A percentile compares a stretch with the other conserved stretches of the same genome.
Conservation (phyloP, 495 filamentous ascomycete species). For the Hypoxylon rickii region DNA sequence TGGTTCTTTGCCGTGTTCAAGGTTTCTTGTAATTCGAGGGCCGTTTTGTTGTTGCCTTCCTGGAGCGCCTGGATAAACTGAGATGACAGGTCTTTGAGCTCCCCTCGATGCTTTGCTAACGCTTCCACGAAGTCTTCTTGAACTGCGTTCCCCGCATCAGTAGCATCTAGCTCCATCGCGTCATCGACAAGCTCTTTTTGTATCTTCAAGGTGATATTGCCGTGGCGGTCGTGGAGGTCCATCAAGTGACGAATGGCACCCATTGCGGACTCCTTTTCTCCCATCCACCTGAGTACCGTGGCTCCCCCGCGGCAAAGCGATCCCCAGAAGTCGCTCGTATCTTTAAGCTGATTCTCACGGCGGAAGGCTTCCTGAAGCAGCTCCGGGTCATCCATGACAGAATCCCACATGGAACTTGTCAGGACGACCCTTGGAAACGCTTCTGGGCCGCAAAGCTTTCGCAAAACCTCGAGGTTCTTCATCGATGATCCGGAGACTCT, state of each 20-base stretch:
- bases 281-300: conserved; percentile 17
- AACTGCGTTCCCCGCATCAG: conserved; percentile 14
- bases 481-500: conserved; percentile 44
- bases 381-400: conserved; percentile 4
- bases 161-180: conserved; percentile 28
- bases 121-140: neutral
- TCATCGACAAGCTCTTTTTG: conserved; percentile 16
- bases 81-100: neutral
- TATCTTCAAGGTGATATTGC: conserved; percentile 14
- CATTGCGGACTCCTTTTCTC: conserved; percentile 24
- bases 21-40: conserved; percentile 14
- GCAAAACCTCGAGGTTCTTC: conserved; percentile 49
- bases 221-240: conserved; percentile 28
- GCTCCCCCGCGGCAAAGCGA: conserved; percentile 17
- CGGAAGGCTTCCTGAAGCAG: conserved; percentile 13
- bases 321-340: conserved; percentile 42
- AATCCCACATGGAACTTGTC: conserved; percentile 51
- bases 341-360: conserved; percentile 40
- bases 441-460: conserved; percentile 46
- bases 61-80: neutral
- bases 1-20: neutral
- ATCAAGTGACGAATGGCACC: conserved; percentile 17
- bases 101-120: neutral
- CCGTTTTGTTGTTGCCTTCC: neutral
- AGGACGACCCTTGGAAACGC: conserved; percentile 47